Conservation (phyloP, 2,329 filamentous ascomycete species). For the Keithomyces neogunnii region DNA sequence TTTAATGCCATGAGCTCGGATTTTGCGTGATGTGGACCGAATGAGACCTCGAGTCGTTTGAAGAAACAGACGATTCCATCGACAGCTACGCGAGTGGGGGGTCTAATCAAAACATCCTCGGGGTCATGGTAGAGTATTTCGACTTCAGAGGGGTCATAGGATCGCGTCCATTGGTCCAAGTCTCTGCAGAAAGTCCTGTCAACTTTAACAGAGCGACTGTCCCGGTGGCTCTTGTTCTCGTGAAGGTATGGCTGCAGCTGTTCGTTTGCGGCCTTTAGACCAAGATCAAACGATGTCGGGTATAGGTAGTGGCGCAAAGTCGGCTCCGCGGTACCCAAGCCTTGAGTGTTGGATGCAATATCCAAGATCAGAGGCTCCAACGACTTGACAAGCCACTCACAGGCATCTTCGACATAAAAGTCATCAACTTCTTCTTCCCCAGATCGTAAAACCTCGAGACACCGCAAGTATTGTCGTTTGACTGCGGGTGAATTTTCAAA, state of each 20-base stretch:
- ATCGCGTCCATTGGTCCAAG: background rate
- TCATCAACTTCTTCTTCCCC: background rate
- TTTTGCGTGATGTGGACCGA: background rate
- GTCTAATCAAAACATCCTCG: background rate
- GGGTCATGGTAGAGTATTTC: background rate
- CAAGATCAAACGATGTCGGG: background rate
- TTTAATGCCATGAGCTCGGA: background rate
- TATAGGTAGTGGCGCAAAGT: background rate
- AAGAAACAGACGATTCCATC: background rate
- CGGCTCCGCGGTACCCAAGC: background rate
- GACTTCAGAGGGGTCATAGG: background rate
- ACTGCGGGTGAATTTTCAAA: slow-evolving; percentile 4
- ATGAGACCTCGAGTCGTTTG: background rate
- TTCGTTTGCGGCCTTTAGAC: background rate
- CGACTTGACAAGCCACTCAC: background rate
- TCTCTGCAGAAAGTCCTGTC: too few relatives aligned
- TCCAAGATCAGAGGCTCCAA: background rate
- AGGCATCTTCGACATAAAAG: background rate
- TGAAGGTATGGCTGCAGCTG: background rate
- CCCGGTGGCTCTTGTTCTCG: background rate
- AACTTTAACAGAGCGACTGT: background rate
- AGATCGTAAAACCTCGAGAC: slow-evolving; percentile 2
- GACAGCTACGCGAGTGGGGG: background rate
- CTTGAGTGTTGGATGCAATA: background rate
- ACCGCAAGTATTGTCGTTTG: slow-evolving; percentile 10